Evolutionary conservation across 2,329 filamentous ascomycete genomes (phyloP), one percentile per base, ranked within the genome.

Genomic region (Fusarium verticillioides): DNA sequence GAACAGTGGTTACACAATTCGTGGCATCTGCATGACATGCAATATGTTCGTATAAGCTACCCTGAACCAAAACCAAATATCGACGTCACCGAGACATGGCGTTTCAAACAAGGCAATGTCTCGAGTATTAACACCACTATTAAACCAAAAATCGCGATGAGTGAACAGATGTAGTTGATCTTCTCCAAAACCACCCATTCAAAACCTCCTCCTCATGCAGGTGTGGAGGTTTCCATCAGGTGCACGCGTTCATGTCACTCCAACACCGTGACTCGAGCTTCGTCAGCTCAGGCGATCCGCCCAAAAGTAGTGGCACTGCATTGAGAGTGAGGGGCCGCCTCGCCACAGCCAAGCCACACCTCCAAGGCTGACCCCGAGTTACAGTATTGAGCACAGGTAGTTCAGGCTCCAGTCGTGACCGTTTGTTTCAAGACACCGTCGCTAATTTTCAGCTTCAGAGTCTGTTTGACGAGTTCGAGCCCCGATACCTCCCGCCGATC

Each of bases 341-440:
- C 60, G 61, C 69, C 61, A 58, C 56, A 70, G 12, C 66, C 73
- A 65, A 78, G 78, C 78, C 78, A 80, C 78, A 73, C 67, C 75
- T 76, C 57, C 78, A 77, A 79, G 71, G 78, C 77, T 80, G 78
- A 80, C 75, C 68, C 74, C 69, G 63, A 77, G 75, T 68, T 70
- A 59, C 66, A 70, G 67, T 59, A 66, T 75, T 63, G 59, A 75
- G 72, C 73, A 72, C 74, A 75, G 72, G 69, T 58, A 72, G 72
- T 64, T 56, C 68, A 80, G 78, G 77, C 77, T 79, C 73, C 77
- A 79, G 75, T 63, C 68, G 43, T 72, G 60, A 72, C 65, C 61
- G 52, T 57, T 67, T 69, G 61, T 67, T 69, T 75, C 61, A 70
- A 74, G 62, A 77, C 77, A 74, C 68, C 42, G 40, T 76, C 59